Conservation (phyloP, 352 stramenopile genomes). For the Thalassiosira tumida region DNA sequence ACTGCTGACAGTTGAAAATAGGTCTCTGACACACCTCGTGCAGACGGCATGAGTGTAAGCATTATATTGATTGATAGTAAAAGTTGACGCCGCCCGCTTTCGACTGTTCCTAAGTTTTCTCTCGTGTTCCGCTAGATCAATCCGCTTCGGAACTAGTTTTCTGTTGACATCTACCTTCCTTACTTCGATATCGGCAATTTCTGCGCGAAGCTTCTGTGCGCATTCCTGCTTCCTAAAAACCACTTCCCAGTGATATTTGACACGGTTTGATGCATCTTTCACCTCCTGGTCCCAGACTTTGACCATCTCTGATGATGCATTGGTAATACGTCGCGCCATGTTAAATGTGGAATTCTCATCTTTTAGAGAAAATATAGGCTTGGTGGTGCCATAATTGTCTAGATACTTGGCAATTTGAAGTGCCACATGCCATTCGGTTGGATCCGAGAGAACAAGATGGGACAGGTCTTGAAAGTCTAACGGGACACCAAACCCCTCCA, state of each 20-base stretch:
- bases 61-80: too few species aligned
- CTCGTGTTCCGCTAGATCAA: too few species aligned
- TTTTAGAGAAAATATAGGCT: slow-evolving; percentile 74
- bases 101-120: too few species aligned
- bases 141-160: too few species aligned
- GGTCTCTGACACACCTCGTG: not conserved
- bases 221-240: slow-evolving; percentile 73
- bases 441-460: slow-evolving; percentile 74
- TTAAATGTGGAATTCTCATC: slow-evolving; percentile 72
- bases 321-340: slow-evolving; percentile 45
- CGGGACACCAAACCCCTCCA: slow-evolving; percentile 71
- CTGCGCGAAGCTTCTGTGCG: slow-evolving; percentile 30
- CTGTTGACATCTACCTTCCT: slow-evolving; percentile 30
- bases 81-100: too few species aligned
- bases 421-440: slow-evolving; percentile 67
- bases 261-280: slow-evolving; percentile 52
- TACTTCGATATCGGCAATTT: slow-evolving; percentile 60
- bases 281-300: slow-evolving; percentile 68
- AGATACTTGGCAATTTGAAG: slow-evolving; percentile 62
- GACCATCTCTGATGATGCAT: slow-evolving; percentile 54
- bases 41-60: slow-evolving; percentile 40
- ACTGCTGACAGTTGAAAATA: slow-evolving; percentile 25
- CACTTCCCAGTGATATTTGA: slow-evolving; percentile 74
- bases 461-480: slow-evolving; percentile 75
- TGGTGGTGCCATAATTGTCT: slow-evolving; percentile 45